Conservation (phyloP, 148 eudicot genomes). For the Chenopodium berlandieri region DNA sequence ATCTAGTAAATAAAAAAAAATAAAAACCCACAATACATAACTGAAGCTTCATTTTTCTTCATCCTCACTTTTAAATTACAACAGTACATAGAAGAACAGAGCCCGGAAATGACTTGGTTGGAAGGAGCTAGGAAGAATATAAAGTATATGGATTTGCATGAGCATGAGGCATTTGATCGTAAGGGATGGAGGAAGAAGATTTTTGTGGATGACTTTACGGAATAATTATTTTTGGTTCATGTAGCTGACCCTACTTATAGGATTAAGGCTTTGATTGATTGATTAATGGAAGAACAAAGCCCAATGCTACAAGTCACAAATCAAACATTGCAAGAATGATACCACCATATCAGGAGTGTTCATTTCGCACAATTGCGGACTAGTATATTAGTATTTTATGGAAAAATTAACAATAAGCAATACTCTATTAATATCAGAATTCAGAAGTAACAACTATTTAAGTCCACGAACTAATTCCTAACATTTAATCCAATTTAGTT, state of each 20-base stretch:
- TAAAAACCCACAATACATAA: not conserved
- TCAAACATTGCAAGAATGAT: not conserved
- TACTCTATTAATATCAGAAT: not conserved
- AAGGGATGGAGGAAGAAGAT: too few relatives aligned
- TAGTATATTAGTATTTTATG: not conserved
- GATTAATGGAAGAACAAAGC: not conserved
- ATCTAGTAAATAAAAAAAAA: constrained; percentile 8
- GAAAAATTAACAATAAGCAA: not conserved
- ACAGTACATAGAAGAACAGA: not conserved
- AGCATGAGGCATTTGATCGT: too few relatives aligned
- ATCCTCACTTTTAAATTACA: not conserved
- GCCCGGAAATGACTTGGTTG: not conserved
- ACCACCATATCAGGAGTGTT: not conserved
- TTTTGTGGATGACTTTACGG: too few relatives aligned
- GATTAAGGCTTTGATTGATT: too few relatives aligned
- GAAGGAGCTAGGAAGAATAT: too few relatives aligned
- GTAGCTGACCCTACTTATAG: too few relatives aligned
- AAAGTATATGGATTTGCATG: too few relatives aligned
- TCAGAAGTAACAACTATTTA: not conserved
- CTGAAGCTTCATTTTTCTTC: not conserved
- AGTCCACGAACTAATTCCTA: not conserved
- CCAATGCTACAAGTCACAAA: constrained; percentile 1
- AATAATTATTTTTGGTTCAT: too few relatives aligned
- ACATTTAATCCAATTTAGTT: not conserved
- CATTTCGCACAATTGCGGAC: not conserved